Conservation (phyloP, 1,284 basidiomycete species). For the Paramarasmius palmivorus region DNA sequence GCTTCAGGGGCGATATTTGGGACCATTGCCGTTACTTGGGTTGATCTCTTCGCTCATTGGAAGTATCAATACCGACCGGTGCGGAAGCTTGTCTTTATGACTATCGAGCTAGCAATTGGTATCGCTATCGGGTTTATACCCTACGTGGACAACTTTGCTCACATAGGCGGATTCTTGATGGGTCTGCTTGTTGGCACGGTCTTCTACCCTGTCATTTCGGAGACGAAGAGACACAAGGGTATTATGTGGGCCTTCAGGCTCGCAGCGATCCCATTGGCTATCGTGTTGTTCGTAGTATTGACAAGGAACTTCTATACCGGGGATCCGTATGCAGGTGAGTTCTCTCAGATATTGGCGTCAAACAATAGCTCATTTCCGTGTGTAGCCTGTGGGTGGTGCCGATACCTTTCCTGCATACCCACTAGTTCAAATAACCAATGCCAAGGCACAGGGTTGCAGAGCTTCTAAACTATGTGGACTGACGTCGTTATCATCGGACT, state of each 20-base stretch:
- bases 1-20: slow-evolving; percentile 95
- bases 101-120: slow-evolving; percentile 82
- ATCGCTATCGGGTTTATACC: slow-evolving; percentile 86
- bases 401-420: slow-evolving; percentile 88
- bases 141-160: slow-evolving; percentile 54
- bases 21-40: slow-evolving; percentile 80
- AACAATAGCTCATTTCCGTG: slow-evolving; percentile 11
- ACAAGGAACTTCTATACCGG: slow-evolving; percentile 88
- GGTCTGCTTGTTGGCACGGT: slow-evolving; percentile 81
- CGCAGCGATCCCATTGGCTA: slow-evolving; percentile 69
- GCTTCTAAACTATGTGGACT: neutral
- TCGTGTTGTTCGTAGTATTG: slow-evolving; percentile 83
- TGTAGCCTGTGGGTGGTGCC: slow-evolving; percentile 84
- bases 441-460: slow-evolving; percentile 43
- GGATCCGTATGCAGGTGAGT: slow-evolving; percentile 76
- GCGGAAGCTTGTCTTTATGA: slow-evolving; percentile 79
- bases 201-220: slow-evolving; percentile 89
- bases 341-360: slow-evolving; percentile 35
- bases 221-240: slow-evolving; percentile 70
- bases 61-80: slow-evolving; percentile 80
- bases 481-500: too few relatives aligned
- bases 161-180: slow-evolving; percentile 81
- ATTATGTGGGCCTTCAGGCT: slow-evolving; percentile 78
- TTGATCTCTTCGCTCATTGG: slow-evolving; percentile 94
- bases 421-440: slow-evolving; percentile 77